phyloP scores from a whole-genome alignment of 768 basidiomycete genomes.

The Leccinum pellstonianum region DNA sequence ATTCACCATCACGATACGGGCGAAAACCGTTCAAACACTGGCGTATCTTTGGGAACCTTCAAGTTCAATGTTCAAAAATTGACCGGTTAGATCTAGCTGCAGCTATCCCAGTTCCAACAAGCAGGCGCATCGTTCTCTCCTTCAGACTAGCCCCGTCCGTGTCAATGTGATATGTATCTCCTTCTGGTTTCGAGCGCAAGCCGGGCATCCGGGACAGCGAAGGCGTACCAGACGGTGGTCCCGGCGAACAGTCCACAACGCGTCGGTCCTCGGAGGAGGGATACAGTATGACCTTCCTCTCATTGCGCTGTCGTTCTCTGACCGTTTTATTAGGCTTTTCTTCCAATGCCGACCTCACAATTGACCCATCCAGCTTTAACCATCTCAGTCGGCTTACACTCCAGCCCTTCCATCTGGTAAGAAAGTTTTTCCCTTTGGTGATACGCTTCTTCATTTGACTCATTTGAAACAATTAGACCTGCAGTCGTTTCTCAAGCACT shows the following conservation, averaged over 20 bases:
- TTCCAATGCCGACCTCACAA: constrained; percentile 38
- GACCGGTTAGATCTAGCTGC: too few relatives aligned
- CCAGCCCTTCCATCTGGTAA: constrained; percentile 45
- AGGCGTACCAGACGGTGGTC: constrained; percentile 7
- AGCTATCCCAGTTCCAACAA: not conserved
- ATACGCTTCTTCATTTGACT: not conserved
- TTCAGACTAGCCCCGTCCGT: not conserved
- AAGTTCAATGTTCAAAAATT: too few relatives aligned
- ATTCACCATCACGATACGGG: constrained; percentile 16
- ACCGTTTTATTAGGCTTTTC: constrained; percentile 39
- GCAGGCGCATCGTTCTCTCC: constrained; percentile 11
- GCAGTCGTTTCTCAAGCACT: constrained; percentile 44
- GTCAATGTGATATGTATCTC: constrained; percentile 21
- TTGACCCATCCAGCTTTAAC: constrained; percentile 44
- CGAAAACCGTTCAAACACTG: constrained; percentile 17
- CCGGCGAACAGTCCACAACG: constrained; percentile 21
- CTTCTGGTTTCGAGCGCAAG: constrained; percentile 23
- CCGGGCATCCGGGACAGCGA: constrained; percentile 10
- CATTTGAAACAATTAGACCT: constrained; percentile 27
- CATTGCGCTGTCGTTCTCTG: not conserved
- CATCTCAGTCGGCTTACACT: constrained; percentile 35
- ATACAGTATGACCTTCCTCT: constrained; percentile 16
- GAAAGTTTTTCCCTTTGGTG: constrained; percentile 4
- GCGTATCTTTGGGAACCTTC: not conserved
- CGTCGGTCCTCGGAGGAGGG: constrained; percentile 20